These are phyloP conservation scores for Colletotrichum tropicale DNA, from an alignment of 2,329 filamentous ascomycete species.

Conservation along the genomic window DNA sequence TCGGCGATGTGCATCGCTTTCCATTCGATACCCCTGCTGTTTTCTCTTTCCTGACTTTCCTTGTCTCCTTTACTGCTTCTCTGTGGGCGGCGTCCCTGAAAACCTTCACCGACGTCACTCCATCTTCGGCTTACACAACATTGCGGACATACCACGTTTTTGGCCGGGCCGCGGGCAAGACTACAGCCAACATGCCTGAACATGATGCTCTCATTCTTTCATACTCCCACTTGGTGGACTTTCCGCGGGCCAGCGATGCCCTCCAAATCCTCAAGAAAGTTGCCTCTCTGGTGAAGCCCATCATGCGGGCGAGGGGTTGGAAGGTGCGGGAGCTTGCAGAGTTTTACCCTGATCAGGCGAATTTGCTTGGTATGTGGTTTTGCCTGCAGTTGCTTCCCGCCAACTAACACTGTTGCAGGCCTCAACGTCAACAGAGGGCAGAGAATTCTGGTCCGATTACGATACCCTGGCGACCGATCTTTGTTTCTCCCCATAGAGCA, in stretches of 20 bases:
- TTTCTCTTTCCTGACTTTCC: not conserved
- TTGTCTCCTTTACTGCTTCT: not conserved
- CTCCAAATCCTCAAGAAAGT: slow-evolving; percentile 74
- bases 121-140: not conserved
- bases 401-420: slow-evolving; percentile 42
- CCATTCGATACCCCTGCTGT: not conserved
- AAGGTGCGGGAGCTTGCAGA: slow-evolving; percentile 80
- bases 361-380: slow-evolving; percentile 66
- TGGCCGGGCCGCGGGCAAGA: not conserved
- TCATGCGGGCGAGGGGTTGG: slow-evolving; percentile 89
- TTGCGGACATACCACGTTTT: not conserved
- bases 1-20: not conserved
- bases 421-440: slow-evolving; percentile 79
- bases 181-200: slow-evolving; percentile 38
- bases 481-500: slow-evolving; percentile 83
- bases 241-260: slow-evolving; percentile 54
- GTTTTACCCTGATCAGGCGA: slow-evolving; percentile 78
- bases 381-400: not conserved
- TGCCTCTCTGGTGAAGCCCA: slow-evolving; percentile 88
- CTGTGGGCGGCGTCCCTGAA: not conserved
- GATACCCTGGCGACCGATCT: slow-evolving; percentile 73
- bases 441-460: slow-evolving; percentile 82
- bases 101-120: not conserved
- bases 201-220: slow-evolving; percentile 50
- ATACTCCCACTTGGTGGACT: slow-evolving; percentile 53